Evolutionary conservation across 192 early-diverging fungal species (phyloP).

Genomic region (Linnemannia exigua): DNA sequence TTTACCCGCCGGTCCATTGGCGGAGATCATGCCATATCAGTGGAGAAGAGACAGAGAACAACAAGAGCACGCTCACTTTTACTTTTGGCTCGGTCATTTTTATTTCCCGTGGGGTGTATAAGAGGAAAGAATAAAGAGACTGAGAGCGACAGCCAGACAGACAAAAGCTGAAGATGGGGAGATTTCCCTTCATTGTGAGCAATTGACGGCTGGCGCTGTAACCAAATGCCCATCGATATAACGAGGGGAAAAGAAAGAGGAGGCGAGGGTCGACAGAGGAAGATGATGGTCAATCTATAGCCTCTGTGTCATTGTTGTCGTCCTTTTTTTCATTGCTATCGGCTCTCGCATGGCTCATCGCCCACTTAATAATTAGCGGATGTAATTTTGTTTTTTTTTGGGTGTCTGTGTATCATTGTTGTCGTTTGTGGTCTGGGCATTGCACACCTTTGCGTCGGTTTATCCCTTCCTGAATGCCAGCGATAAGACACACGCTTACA

Average conservation of each 20-base stretch:
- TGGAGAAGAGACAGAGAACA: conserved; percentile 1
- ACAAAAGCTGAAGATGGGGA: not conserved
- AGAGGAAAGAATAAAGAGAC: not conserved
- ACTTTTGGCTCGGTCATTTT: not conserved
- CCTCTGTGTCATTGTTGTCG: not conserved
- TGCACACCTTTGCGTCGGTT: conserved; percentile 4
- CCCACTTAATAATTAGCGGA: not conserved
- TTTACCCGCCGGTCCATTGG: not conserved
- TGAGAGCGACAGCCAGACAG: not conserved
- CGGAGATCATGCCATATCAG: conserved; percentile 5
- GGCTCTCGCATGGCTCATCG: not conserved
- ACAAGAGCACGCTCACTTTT: not conserved
- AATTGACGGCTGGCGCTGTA: not conserved
- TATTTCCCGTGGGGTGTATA: conserved; percentile 7
- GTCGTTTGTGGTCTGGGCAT: conserved; percentile 15
- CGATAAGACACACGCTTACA: not conserved
- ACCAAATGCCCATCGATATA: not conserved
- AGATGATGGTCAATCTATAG: conserved; percentile 2
- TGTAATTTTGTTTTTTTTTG: not conserved
- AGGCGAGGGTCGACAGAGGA: not conserved
- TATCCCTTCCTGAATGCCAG: not conserved
- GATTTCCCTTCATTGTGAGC: conserved; percentile 3
- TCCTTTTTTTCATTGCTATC: not conserved
- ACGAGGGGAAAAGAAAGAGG: too few relatives aligned
- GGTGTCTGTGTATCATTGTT: not conserved